Evolutionary conservation across 1,284 basidiomycete genomes (phyloP).

Genomic region (Austropuccinia psidii): DNA sequence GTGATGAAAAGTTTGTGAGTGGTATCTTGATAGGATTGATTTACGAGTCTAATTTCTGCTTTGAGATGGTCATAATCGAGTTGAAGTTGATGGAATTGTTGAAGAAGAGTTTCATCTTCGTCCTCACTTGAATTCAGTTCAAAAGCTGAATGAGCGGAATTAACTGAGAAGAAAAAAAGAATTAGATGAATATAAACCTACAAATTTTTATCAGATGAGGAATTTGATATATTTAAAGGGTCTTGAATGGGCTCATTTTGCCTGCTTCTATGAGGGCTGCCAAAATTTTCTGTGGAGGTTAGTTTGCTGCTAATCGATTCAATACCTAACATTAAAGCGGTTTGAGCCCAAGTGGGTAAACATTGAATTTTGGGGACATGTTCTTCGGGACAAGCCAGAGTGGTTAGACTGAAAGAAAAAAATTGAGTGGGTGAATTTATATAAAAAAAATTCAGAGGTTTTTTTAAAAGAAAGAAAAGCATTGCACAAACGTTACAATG

Average conservation of each 20-base stretch:
- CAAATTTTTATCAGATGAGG: background rate
- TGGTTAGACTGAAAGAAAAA: conserved; percentile 37
- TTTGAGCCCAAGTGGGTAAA: conserved; percentile 66
- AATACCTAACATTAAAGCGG: conserved; percentile 36
- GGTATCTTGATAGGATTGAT: conserved; percentile 19
- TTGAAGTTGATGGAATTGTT: conserved; percentile 62
- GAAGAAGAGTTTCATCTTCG: conserved; percentile 60
- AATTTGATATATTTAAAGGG: background rate
- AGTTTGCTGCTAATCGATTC: conserved; percentile 14
- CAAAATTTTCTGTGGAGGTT: background rate
- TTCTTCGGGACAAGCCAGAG: conserved; percentile 55
- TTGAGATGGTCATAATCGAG: conserved; percentile 57
- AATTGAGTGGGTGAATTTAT: conserved; percentile 36
- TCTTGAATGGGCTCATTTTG: background rate
- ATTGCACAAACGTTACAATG: conserved; percentile 27
- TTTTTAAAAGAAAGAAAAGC: conserved; percentile 63
- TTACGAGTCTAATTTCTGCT: background rate
- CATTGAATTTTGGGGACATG: conserved; percentile 75
- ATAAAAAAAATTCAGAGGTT: conserved; percentile 58
- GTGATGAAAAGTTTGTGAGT: conserved; percentile 16
- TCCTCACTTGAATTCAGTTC: background rate
- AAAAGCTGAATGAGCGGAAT: background rate
- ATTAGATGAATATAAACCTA: background rate
- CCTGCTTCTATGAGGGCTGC: conserved; percentile 16
- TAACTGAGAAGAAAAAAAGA: background rate